Evolutionary conservation across 2,329 filamentous ascomycete genomes (phyloP).

Genomic region (Alternaria brassicae): DNA sequence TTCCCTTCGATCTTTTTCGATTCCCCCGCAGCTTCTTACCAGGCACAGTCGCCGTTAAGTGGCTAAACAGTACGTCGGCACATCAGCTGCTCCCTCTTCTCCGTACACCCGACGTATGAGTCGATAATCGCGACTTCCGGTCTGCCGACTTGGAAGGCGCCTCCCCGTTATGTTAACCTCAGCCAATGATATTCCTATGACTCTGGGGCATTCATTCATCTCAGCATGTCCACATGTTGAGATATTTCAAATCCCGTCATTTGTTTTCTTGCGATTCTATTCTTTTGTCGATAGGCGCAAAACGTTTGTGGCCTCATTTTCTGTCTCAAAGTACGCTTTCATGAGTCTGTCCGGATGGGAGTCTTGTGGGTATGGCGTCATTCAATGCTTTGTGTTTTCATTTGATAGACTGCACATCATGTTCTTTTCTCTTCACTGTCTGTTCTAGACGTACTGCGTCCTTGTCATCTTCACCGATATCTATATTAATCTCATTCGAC

Average conservation of each 20-base stretch:
- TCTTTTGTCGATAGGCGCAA: background rate
- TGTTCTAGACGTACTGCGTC: background rate
- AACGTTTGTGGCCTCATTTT: background rate
- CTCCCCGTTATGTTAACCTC: background rate
- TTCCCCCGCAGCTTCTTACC: slow-evolving; percentile 8
- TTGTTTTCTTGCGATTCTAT: background rate
- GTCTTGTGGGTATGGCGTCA: background rate
- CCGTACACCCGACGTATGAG: background rate
- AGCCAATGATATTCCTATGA: background rate
- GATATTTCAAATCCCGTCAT: background rate
- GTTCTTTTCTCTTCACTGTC: slow-evolving; percentile 2
- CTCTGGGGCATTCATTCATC: background rate
- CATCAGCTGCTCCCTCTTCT: background rate
- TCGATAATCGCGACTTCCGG: background rate
- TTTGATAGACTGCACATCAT: background rate
- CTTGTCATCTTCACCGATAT: slow-evolving; percentile 10
- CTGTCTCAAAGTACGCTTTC: background rate
- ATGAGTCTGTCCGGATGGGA: background rate
- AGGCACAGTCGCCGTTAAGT: slow-evolving; percentile 22
- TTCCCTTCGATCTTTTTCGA: background rate
- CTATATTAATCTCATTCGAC: slow-evolving; percentile 18
- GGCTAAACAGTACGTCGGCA: background rate
- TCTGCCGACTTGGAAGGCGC: background rate
- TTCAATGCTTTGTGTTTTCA: background rate
- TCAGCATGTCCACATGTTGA: background rate